These are phyloP conservation scores for Amanita molliuscula DNA, from an alignment of 768 basidiomycete species.

Conservation along the genomic window DNA sequence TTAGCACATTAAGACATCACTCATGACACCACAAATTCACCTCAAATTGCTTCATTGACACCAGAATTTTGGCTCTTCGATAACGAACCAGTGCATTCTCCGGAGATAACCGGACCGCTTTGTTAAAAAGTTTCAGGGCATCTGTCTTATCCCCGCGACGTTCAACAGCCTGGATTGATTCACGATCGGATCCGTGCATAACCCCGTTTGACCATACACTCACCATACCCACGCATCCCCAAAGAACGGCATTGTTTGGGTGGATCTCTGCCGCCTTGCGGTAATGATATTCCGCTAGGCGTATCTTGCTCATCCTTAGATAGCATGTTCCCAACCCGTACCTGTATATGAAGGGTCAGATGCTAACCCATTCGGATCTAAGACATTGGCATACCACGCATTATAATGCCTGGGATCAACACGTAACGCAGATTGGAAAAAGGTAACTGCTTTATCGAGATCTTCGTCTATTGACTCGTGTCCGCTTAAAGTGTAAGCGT, in stretches of 20 bases:
- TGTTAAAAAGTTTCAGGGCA: constrained; percentile 73
- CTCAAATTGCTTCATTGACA: constrained; percentile 73
- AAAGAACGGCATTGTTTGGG: constrained; percentile 88
- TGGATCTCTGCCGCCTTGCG: constrained; percentile 87
- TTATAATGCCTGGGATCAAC: constrained; percentile 93
- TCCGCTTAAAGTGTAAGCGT: constrained; percentile 93
- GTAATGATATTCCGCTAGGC: constrained; percentile 95
- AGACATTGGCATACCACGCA: constrained; percentile 60
- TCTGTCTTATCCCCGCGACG: constrained; percentile 66
- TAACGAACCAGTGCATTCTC: constrained; percentile 92
- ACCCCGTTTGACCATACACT: constrained; percentile 25
- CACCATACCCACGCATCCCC: constrained; percentile 95
- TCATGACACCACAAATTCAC: constrained; percentile 36
- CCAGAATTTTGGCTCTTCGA: constrained; percentile 85
- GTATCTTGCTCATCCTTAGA: constrained; percentile 85
- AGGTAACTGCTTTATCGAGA: constrained; percentile 81
- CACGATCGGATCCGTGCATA: constrained; percentile 17
- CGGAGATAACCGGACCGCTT: constrained; percentile 69
- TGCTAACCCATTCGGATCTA: constrained; percentile 1
- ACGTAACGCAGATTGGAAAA: constrained; percentile 87
- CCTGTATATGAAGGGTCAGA: constrained; percentile 40
- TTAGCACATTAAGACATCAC: neutral
- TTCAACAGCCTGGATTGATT: constrained; percentile 66
- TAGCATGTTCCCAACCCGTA: constrained; percentile 99
- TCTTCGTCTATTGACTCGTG: constrained; percentile 97